Conservation (phyloP, 192 early-diverging fungal species). For the Lobosporangium transversale region DNA sequence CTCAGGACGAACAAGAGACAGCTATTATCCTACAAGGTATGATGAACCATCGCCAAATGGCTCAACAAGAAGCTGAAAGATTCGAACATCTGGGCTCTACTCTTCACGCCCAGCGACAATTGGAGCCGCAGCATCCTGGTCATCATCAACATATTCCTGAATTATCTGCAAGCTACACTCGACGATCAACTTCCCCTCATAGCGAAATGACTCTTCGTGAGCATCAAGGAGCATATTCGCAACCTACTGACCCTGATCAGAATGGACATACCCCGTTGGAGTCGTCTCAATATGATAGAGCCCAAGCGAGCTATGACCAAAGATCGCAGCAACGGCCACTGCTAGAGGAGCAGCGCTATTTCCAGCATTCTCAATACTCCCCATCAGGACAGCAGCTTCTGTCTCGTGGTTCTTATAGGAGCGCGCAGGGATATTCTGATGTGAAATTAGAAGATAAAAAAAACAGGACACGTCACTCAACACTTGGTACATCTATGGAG, state of each 20-base stretch:
- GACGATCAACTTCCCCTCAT: background rate
- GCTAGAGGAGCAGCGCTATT: background rate
- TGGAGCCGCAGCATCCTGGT: conserved; percentile 6
- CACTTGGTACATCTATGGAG: background rate
- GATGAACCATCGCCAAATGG: conserved; percentile 23
- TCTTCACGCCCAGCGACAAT: too few species aligned
- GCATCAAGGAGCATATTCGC: conserved; percentile 4
- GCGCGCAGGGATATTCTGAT: background rate
- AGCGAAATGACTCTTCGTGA: background rate
- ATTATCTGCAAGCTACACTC: background rate
- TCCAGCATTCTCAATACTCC: background rate
- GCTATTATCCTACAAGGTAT: conserved; percentile 31
- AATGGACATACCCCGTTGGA: conserved; percentile 1
- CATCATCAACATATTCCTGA: background rate
- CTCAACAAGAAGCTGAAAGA: conserved; percentile 9
- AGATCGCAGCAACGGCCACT: background rate
- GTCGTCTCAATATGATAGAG: background rate
- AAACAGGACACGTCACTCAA: background rate
- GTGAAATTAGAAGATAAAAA: background rate
- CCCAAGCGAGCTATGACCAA: background rate
- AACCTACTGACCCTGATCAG: background rate
- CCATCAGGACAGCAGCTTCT: background rate
- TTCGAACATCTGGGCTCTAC: conserved; percentile 1
- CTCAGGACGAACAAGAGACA: conserved; percentile 24
- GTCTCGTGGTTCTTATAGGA: background rate